Base-by-base conservation (phyloP, 441 rosid genomes). In the Gossypium aridum region DNA sequence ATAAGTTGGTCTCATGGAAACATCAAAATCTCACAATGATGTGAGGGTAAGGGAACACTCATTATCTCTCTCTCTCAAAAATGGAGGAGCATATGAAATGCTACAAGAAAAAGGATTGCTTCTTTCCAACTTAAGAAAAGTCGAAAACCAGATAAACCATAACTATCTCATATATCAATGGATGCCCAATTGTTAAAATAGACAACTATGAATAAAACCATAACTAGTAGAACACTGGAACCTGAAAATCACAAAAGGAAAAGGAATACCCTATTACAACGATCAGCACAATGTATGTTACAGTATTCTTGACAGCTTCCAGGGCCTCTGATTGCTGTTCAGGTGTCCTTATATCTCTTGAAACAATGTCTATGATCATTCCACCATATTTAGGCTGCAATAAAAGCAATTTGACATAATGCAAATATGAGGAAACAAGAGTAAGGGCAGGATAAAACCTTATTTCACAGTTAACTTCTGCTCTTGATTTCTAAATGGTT, bases 331-430 rank as follows among this genome's bases (percentile, higher is more conserved):
- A 60, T 83, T 87, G 86, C 86, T 90, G 82, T 70, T 89, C 90
- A 53, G 93, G 90, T 2, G 91, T 87, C 62, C 56, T 78, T 75
- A 53, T 82, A 65, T 90, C 93, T 85, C 88, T 83, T 9, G 99
- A 92, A 20, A 90, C 98, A 72, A 95, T 95, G 85, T 94, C 98
- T 67, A 94, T 90, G 75, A 94, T 91, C 86, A 54, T 88, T 22
- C 98, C 99, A 71, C 97, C 99, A 85, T 77, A 94, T 80, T 91
- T 95, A 51, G 98, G 99, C 98, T 95, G 93, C 80, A 83, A 47
- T n/a, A 53, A 5, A 47, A 68, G 20, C 64, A 75, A 20, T 77
- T 26, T 20, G 45, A 55, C 7, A 4, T 7, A 8, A 61, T 31
- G 19, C 7, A 3, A 7, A 26, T 2, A 28, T 31, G 8, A 17